phyloP scores from a whole-genome alignment of 2,329 filamentous ascomycete genomes.

The Chrysoporthe puriensis region DNA sequence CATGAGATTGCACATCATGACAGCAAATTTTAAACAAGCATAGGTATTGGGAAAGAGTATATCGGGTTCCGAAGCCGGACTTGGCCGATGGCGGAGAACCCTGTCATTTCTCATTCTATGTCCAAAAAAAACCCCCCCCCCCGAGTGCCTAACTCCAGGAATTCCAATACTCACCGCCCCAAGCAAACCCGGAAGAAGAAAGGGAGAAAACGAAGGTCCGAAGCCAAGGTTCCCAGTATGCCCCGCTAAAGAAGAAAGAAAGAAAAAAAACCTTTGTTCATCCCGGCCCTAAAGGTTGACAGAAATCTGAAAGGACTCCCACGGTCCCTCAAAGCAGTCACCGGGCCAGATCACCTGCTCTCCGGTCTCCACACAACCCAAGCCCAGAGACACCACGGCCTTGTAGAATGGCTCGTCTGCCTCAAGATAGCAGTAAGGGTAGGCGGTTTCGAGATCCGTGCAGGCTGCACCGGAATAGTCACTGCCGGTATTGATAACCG shows the following conservation, averaged over 20 bases:
- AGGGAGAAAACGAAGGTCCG: background rate
- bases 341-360: slow-evolving; percentile 9
- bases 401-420: slow-evolving; percentile 18
- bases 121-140: background rate
- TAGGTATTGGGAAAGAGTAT: background rate
- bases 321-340: slow-evolving; percentile 13
- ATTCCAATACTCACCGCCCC: background rate
- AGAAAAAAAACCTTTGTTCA: background rate
- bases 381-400: slow-evolving; percentile 11
- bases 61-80: slow-evolving; percentile 1
- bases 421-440: slow-evolving; percentile 23
- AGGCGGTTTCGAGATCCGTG: slow-evolving; percentile 15
- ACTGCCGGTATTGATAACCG: slow-evolving; percentile 5
- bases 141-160: background rate
- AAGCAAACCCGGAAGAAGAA: background rate
- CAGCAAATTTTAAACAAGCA: background rate
- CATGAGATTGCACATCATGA: background rate
- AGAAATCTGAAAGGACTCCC: slow-evolving; percentile 15
- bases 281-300: slow-evolving; percentile 16
- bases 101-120: background rate
- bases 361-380: background rate
- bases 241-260: background rate
- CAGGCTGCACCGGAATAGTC: slow-evolving; percentile 20
- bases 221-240: background rate
- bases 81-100: background rate